Conservation (phyloP, 1,284 basidiomycete genomes). For the Crepidotus sp. region DNA sequence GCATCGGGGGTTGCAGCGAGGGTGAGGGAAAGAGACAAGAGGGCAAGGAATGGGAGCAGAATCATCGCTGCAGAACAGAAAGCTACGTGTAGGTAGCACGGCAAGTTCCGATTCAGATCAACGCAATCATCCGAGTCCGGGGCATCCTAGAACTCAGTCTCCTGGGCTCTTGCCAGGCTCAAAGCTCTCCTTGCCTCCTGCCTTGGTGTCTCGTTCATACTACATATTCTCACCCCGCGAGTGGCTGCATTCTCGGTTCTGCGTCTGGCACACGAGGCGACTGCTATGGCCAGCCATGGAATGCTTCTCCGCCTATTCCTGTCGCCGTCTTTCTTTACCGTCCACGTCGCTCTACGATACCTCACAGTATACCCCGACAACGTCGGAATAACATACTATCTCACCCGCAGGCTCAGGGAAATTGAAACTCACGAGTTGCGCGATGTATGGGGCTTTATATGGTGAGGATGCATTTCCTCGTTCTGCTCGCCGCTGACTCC, state of each 20-base stretch:
- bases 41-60: slow-evolving; percentile 32
- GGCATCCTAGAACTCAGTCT: too few relatives aligned
- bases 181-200: too few relatives aligned
- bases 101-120: too few relatives aligned
- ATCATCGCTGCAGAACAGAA: slow-evolving; percentile 19
- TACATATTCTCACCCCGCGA: background rate
- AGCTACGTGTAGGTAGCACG: slow-evolving; percentile 16
- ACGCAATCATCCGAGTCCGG: too few relatives aligned
- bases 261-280: background rate
- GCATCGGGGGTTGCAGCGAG: slow-evolving; percentile 34
- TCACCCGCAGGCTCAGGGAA: slow-evolving; percentile 74
- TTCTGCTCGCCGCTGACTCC: background rate
- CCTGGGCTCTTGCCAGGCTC: too few relatives aligned
- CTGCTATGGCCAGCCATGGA: slow-evolving; percentile 41
- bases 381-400: slow-evolving; percentile 94
- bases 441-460: slow-evolving; percentile 96
- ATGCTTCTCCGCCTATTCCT: slow-evolving; percentile 82
- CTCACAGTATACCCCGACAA: slow-evolving; percentile 84
- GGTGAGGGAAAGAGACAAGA: slow-evolving; percentile 38
- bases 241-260: background rate
- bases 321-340: slow-evolving; percentile 83
- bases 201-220: background rate
- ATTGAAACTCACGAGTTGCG: slow-evolving; percentile 76
- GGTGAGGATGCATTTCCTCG: slow-evolving; percentile 41
- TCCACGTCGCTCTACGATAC: slow-evolving; percentile 86